A percentile compares a stretch with the other conserved stretches of the same genome.
phyloP scores from a whole-genome alignment of 495 filamentous ascomycete genomes.

The Tuber borchii region DNA sequence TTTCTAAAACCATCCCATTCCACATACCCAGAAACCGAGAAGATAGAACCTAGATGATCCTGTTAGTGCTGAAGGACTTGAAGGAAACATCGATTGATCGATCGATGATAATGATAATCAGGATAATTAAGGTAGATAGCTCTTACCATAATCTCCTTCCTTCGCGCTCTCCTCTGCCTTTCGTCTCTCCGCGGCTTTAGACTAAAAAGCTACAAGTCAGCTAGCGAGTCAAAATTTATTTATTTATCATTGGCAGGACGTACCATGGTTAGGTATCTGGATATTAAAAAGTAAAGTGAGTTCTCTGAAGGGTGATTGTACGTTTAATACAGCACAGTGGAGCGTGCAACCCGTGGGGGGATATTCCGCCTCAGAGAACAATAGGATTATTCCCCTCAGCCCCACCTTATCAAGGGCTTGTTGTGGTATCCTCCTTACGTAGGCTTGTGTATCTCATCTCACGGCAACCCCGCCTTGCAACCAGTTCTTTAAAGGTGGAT shows the following conservation, averaged over 20 bases:
- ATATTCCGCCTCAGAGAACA: not conserved
- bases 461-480: not conserved
- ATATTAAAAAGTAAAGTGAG: not conserved
- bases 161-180: conserved; percentile 46
- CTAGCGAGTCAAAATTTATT: not conserved
- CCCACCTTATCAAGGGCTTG: not conserved
- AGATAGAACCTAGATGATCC: conserved; percentile 56
- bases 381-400: not conserved
- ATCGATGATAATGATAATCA: not conserved
- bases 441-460: not conserved
- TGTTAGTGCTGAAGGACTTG: conserved; percentile 11
- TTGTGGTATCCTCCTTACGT: not conserved
- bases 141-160: conserved; percentile 54
- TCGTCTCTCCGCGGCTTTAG: conserved; percentile 41
- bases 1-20: conserved; percentile 38
- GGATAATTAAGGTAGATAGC: not conserved
- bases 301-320: not conserved
- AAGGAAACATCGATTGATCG: conserved; percentile 1
- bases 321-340: not conserved
- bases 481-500: not conserved
- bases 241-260: not conserved
- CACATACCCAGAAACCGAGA: conserved; percentile 71
- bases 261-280: not conserved
- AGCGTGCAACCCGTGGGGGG: not conserved
- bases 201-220: conserved; percentile 24